Evolutionary conservation across 2,329 filamentous ascomycete genomes (phyloP), one percentile per base, ranked within the genome.

Genomic region (Diaporthe sp.): DNA sequence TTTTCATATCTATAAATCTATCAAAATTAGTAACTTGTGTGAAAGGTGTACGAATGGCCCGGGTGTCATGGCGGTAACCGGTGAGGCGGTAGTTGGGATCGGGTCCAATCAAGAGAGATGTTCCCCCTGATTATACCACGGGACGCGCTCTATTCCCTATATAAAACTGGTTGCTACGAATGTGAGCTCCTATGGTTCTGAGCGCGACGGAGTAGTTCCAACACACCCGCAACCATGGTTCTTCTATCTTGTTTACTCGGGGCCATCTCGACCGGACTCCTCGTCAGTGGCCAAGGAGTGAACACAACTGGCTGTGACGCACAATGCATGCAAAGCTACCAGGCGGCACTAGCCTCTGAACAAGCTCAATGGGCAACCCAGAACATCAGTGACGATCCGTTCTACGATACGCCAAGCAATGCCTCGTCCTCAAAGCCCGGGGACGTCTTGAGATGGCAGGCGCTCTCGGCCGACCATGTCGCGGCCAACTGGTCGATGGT

Each of bases 301-400:
- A 42, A 31, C 53, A 31, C 37, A 61, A 7, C 58, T 28, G 37
- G 22, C 58, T 61, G 58, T 28, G 58, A 61, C 37, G 13, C 13
- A 25, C 58, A 61, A 28, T 61, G 58, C n/a, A 44, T 61, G 58
- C 58, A 61, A 12, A 42, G 37, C 13, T 42, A 42, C 58, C 37
- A 17, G 37, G 37, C 37, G 0, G 58, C 58, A 25, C 58, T 61
- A 17, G 58, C 58, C 20, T 61, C 58, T 17, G 58, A 61, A 12
- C 58, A 61, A 61, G 58, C 58, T 9, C 58, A 15, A 17, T 61
- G 58, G 58, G 58, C 58, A 20, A 61, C 58, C 22, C 58, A 42
- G 37, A 61, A 61, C 58, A 61, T 61, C 58, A 61, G 58, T 61
- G 58, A 61, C 58, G 58, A 61, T 9, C 58, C n/a, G 12, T 61